Evolutionary conservation across 352 stramenopile genomes (phyloP).

Genomic region (Thraustotheca clavata): DNA sequence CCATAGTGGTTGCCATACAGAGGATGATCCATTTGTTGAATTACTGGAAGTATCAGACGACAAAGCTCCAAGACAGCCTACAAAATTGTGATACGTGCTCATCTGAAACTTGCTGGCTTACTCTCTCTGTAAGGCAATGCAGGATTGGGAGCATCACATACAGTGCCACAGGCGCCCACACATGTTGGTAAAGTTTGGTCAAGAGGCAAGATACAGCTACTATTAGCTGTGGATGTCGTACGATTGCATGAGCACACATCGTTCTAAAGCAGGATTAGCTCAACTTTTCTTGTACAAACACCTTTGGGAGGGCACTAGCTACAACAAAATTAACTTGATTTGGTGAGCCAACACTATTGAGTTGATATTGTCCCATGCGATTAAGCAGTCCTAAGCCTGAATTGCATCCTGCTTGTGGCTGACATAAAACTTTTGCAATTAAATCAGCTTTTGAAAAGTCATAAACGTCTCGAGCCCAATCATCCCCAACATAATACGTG

Average conservation of each 20-base stretch:
- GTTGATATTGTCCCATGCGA: constrained; percentile 58
- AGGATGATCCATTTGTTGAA: neutral
- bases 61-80: constrained; percentile 5
- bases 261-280: neutral
- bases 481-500: constrained; percentile 56
- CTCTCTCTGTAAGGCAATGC: constrained; percentile 6
- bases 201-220: constrained; percentile 9
- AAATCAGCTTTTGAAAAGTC: constrained; percentile 56
- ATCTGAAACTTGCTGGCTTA: neutral
- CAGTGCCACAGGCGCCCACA: constrained; percentile 9
- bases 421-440: constrained; percentile 44
- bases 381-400: constrained; percentile 41
- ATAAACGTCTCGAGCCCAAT: constrained; percentile 62
- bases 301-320: neutral
- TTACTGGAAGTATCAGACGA: neutral
- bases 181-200: constrained; percentile 14
- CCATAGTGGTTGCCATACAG: neutral
- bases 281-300: too few relatives aligned
- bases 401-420: constrained; percentile 40
- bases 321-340: constrained; percentile 52
- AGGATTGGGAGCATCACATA: constrained; percentile 5
- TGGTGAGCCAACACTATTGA: constrained; percentile 49
- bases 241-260: neutral
- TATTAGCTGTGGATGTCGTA: neutral
- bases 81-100: neutral